phyloP scores from a whole-genome alignment of 495 filamentous ascomycete genomes.

The Aspergillus ellipticus region DNA sequence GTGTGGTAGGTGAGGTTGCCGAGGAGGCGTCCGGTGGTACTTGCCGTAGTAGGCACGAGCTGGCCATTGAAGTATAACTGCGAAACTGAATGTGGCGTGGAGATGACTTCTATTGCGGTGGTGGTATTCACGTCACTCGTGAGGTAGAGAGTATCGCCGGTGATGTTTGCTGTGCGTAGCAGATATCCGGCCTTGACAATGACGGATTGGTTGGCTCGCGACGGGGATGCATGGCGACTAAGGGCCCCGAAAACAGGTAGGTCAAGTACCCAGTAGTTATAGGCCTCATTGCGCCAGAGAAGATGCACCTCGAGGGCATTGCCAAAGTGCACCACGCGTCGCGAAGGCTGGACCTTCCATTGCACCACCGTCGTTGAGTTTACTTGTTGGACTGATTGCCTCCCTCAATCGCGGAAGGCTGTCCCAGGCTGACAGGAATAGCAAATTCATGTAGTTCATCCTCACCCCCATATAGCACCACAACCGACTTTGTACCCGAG shows the following conservation, averaged over 20 bases:
- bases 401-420: slow-evolving; percentile 21
- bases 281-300: slow-evolving; percentile 55
- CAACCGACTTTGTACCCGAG: slow-evolving; percentile 47
- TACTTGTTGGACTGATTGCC: slow-evolving; percentile 28
- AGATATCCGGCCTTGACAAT: slow-evolving; percentile 66
- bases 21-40: neutral
- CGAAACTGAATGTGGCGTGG: slow-evolving; percentile 31
- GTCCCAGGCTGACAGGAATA: slow-evolving; percentile 30
- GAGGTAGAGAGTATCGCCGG: slow-evolving; percentile 43
- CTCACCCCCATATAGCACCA: slow-evolving; percentile 63
- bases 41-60: neutral
- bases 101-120: slow-evolving; percentile 56
- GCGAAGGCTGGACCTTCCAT: slow-evolving; percentile 38
- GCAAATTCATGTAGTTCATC: slow-evolving; percentile 62
- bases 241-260: slow-evolving; percentile 28
- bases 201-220: slow-evolving; percentile 28
- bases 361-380: slow-evolving; percentile 42
- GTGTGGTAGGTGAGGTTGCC: neutral
- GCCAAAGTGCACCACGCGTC: slow-evolving; percentile 44
- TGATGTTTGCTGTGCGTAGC: slow-evolving; percentile 50
- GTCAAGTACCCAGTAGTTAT: slow-evolving; percentile 62
- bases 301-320: slow-evolving; percentile 46
- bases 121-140: slow-evolving; percentile 64
- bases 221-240: slow-evolving; percentile 16
- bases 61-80: neutral